Percentiles rank a stretch among this genome's conserved stretches.
Conservation (phyloP, 2,329 filamentous ascomycete species). For the Hymenoscyphus fraxineus region DNA sequence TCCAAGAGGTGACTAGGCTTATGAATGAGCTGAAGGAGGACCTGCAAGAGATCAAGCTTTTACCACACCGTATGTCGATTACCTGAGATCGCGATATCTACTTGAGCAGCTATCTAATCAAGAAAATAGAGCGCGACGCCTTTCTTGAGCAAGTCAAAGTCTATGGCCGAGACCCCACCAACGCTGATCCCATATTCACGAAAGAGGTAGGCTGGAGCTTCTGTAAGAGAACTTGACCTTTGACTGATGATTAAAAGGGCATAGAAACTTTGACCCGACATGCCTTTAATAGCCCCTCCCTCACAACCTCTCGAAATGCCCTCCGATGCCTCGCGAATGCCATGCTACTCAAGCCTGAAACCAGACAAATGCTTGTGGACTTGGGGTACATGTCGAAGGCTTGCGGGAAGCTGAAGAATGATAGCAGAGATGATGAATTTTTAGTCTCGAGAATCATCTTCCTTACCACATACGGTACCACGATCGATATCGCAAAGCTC, state of each 20-base stretch:
- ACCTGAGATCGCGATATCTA: neutral
- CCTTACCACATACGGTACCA: constrained; percentile 72
- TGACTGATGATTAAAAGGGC: constrained; percentile 49
- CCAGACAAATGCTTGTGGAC: constrained; percentile 70
- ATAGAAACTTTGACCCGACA: constrained; percentile 68
- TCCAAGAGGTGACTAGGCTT: constrained; percentile 62
- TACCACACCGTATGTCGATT: constrained; percentile 52
- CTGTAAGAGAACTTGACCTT: neutral
- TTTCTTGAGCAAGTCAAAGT: constrained; percentile 70
- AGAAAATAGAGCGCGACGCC: constrained; percentile 54
- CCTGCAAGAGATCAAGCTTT: constrained; percentile 54
- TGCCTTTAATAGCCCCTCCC: constrained; percentile 65
- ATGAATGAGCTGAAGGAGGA: constrained; percentile 61
- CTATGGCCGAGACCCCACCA: constrained; percentile 65
- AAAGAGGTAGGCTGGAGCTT: constrained; percentile 52
- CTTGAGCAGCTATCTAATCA: constrained; percentile 9
- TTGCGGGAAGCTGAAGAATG: constrained; percentile 67
- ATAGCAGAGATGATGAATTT: constrained; percentile 81
- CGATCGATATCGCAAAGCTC: constrained; percentile 61
- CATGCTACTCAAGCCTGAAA: constrained; percentile 63
- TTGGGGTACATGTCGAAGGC: constrained; percentile 63
- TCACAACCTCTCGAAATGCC: constrained; percentile 66
- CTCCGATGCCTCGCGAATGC: constrained; percentile 83
- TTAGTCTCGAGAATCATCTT: constrained; percentile 76
- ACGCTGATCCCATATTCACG: constrained; percentile 83